Evolutionary conservation across 768 basidiomycete species (phyloP), one percentile per base, ranked within the genome.

Genomic region (Botryobasidium botryosum): DNA sequence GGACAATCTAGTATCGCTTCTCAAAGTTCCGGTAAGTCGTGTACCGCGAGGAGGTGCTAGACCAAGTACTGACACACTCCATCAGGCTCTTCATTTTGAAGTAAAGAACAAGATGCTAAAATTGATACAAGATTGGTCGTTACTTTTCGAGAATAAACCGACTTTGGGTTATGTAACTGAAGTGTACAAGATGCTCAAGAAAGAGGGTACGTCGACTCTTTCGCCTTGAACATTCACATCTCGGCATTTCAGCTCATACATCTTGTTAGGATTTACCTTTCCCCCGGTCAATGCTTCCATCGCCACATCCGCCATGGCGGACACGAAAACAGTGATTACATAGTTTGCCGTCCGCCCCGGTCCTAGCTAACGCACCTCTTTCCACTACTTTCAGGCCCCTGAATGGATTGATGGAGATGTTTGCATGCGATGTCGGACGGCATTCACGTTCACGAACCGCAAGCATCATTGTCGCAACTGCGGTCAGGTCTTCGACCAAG

Each of bases 401-500:
- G 85, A 92, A 57, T 99, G 94, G 94, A 81, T 87, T 35, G 92
- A 97, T 58, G 88, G 88, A 0, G 87, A 94, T 37, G 74, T 90
- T 13, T 99, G 94, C 59, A 73, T 92, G 47, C 76, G 88, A 17
- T 99, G 94, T 60, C 74, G 94, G 15, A 78, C 82, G 0, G 59
- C 85, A 0, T 99, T 99, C 61, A 74, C 78, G 0, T 90, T 96
- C 58, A 94, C 90, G 25, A 97, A 97, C 58, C 74, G 94, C 41
- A 96, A 96, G 58, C 94, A 99, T 55, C 94, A 99, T 56, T 99
- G 94, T 58, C 76, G 94, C 12, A 96, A 96, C 59, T 99, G 94
- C 62, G 94, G 94, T 6, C 79, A 81, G 57, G 88, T 97, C 12
- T 97, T 94, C 56, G 92, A 96, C 62, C 87, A 91, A 44, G 70